phyloP scores from a whole-genome alignment of 345 rosid species.

The Citrus unshiu region DNA sequence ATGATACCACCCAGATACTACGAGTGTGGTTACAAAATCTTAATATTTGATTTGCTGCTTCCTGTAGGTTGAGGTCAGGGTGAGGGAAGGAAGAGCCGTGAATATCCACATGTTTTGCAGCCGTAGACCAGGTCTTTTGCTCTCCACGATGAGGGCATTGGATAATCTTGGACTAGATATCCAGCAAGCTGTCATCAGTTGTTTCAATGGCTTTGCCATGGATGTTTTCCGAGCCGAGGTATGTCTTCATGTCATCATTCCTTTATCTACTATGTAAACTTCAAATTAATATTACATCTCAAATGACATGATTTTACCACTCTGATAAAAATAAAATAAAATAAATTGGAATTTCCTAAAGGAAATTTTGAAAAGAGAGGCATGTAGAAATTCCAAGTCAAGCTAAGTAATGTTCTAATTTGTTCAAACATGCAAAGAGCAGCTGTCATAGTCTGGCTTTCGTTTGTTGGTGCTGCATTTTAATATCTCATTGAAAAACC shows the following conservation, averaged over 20 bases:
- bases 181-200: conserved; percentile 81
- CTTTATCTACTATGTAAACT: background rate
- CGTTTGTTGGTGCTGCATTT: background rate
- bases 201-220: conserved; percentile 75
- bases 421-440: background rate
- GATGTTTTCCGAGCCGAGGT: conserved; percentile 85
- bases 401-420: background rate
- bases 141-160: conserved; percentile 68
- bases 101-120: conserved; percentile 81
- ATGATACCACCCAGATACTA: background rate
- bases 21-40: background rate
- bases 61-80: conserved; percentile 62
- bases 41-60: background rate
- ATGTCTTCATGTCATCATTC: conserved; percentile 2
- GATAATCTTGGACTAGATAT: conserved; percentile 72
- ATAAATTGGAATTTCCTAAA: too few relatives aligned
- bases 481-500: background rate
- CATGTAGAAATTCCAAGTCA: background rate
- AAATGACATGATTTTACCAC: background rate
- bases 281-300: background rate
- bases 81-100: conserved; percentile 79
- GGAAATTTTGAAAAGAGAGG: background rate
- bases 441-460: background rate
- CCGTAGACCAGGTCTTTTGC: conserved; percentile 64
- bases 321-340: background rate